phyloP scores from a whole-genome alignment of 768 basidiomycete genomes.

The Psilocybe azurescens region DNA sequence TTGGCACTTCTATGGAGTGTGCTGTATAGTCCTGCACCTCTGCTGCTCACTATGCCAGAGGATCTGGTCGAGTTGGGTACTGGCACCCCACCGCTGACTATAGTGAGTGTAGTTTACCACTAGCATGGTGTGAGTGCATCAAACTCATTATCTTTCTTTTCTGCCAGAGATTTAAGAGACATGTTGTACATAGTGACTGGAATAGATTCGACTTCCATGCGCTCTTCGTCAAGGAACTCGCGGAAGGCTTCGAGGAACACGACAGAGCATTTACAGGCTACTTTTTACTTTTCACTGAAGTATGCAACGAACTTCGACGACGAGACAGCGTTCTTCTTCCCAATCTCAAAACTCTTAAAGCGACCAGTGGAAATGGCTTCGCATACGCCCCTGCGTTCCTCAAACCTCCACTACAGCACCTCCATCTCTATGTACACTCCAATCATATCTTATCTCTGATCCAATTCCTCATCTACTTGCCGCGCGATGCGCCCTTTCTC shows the following conservation, averaged over 20 bases:
- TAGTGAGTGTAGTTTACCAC: too few relatives aligned
- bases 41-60: slow-evolving; percentile 18
- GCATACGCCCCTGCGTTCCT: slow-evolving; percentile 4
- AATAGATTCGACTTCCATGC: slow-evolving; percentile 16
- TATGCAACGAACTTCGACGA: slow-evolving; percentile 2
- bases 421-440: neutral
- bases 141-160: neutral
- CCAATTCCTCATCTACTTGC: neutral
- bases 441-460: neutral
- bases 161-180: slow-evolving; percentile 15
- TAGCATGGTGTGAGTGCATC: too few relatives aligned
- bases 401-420: neutral
- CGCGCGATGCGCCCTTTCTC: neutral
- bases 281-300: neutral
- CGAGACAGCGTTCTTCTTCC: slow-evolving; percentile 5
- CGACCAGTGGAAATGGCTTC: slow-evolving; percentile 2
- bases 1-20: slow-evolving; percentile 12
- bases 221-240: slow-evolving; percentile 10
- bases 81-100: too few relatives aligned
- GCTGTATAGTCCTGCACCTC: slow-evolving; percentile 9
- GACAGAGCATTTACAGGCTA: neutral
- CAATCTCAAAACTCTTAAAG: neutral
- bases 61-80: slow-evolving; percentile 15
- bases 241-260: neutral
- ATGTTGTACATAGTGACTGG: slow-evolving; percentile 9